Conservation (phyloP, 2,329 filamentous ascomycete species). For the Stenocarpella maydis region DNA sequence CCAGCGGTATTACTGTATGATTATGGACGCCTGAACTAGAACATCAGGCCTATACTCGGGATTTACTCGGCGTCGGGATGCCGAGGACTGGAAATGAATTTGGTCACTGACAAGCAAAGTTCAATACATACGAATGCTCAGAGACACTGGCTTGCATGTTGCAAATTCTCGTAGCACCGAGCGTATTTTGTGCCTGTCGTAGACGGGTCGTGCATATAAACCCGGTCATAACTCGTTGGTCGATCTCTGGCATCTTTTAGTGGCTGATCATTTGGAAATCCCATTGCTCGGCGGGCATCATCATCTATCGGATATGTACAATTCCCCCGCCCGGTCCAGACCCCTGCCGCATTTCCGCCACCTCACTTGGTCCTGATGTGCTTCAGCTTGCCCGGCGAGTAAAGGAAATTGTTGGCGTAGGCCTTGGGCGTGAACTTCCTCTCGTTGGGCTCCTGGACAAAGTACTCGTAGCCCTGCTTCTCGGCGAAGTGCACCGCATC, state of each 20-base stretch:
- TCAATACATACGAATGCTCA: too few relatives aligned
- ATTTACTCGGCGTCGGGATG: background rate
- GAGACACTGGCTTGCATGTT: background rate
- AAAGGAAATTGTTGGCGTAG: conserved; percentile 96
- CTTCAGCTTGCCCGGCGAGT: conserved; percentile 87
- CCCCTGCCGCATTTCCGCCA: background rate
- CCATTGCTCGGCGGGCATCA: background rate
- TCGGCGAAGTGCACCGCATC: conserved; percentile 95
- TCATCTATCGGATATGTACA: conserved; percentile 34
- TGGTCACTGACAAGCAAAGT: background rate
- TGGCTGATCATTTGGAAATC: background rate
- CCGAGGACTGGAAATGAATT: background rate
- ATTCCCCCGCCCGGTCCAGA: background rate
- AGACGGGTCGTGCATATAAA: background rate
- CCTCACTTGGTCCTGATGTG: conserved; percentile 79
- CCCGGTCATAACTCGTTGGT: background rate
- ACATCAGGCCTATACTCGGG: background rate
- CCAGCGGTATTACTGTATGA: conserved; percentile 39
- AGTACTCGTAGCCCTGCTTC: conserved; percentile 99
- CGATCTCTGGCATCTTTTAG: background rate
- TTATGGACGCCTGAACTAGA: background rate
- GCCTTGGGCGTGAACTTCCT: conserved; percentile 89
- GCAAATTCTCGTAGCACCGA: background rate
- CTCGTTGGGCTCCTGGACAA: conserved; percentile 94
- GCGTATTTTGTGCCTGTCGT: background rate